These are phyloP conservation scores for Chiua sp. DNA, from an alignment of 1,284 basidiomycete species.

Conservation along the genomic window DNA sequence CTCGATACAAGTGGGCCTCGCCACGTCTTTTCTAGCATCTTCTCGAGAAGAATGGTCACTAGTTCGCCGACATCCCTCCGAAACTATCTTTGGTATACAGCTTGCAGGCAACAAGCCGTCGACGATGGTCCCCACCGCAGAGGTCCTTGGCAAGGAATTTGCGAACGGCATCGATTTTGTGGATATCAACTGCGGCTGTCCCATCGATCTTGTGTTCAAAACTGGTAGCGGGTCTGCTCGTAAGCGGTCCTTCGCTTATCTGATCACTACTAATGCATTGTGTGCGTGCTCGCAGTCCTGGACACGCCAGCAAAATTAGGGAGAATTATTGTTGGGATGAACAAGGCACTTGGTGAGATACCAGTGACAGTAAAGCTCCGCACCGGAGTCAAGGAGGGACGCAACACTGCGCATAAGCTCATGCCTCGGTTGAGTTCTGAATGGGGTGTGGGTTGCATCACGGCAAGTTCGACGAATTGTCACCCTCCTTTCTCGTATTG, in stretches of 20 bases:
- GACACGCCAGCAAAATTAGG: conserved; percentile 85
- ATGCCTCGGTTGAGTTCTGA: conserved; percentile 86
- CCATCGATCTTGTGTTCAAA: conserved; percentile 96
- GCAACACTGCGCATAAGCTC: conserved; percentile 89
- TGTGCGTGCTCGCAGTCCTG: conserved; percentile 58
- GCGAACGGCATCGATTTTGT: conserved; percentile 82
- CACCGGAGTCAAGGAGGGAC: conserved; percentile 89
- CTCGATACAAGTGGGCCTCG: conserved; percentile 70
- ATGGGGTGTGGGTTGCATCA: conserved; percentile 82
- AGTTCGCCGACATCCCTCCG: conserved; percentile 86
- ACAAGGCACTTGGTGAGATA: conserved; percentile 87
- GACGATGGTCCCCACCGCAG: conserved; percentile 83
- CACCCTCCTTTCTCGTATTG: not conserved
- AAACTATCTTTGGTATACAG: conserved; percentile 92
- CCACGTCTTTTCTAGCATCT: conserved; percentile 80
- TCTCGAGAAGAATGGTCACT: conserved; percentile 94
- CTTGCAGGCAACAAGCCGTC: conserved; percentile 80
- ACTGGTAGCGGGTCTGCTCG: conserved; percentile 89
- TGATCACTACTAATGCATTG: not conserved
- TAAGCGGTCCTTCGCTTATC: conserved; percentile 43
- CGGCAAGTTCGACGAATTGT: conserved; percentile 51
- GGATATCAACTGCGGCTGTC: conserved; percentile 96
- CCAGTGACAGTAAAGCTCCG: conserved; percentile 96
- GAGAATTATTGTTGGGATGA: conserved; percentile 93
- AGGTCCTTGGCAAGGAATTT: conserved; percentile 78